These are phyloP conservation scores for Cylindrotheca fusiformis DNA, from an alignment of 108 stramenopile genomes.

Conservation along the genomic window DNA sequence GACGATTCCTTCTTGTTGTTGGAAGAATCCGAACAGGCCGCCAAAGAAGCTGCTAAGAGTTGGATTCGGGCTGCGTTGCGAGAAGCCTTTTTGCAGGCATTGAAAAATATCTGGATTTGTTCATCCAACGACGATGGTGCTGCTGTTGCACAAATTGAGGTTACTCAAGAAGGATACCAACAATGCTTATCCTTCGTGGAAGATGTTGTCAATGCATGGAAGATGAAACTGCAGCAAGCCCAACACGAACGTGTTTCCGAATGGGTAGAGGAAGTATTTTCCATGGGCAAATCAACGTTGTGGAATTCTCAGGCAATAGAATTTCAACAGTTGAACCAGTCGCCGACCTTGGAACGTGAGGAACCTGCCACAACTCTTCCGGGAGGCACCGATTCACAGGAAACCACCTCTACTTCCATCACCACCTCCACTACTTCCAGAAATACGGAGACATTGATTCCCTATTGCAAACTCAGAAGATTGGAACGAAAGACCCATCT, in stretches of 20 bases:
- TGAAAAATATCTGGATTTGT: constrained; percentile 4
- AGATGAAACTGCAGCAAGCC: constrained; percentile 1
- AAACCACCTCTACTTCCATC: background rate
- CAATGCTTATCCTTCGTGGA: constrained; percentile 18
- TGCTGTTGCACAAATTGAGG: background rate
- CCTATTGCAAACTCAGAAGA: constrained; percentile 17
- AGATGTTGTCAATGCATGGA: constrained; percentile 10
- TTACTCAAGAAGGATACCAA: background rate
- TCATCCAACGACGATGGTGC: constrained; percentile 1
- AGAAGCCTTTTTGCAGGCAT: constrained; percentile 21
- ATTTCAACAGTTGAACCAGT: too few relatives aligned
- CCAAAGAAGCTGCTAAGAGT: constrained; percentile 4
- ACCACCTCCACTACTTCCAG: too few relatives aligned
- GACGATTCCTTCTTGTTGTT: too few relatives aligned
- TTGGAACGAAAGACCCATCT: constrained; percentile 7
- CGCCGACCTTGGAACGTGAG: too few relatives aligned
- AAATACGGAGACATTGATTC: background rate
- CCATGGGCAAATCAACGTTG: constrained; percentile 8
- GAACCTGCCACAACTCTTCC: background rate
- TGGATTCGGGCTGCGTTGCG: constrained; percentile 25
- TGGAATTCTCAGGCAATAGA: too few relatives aligned
- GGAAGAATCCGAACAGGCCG: constrained; percentile 11
- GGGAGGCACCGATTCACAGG: background rate
- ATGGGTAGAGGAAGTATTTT: constrained; percentile 23
- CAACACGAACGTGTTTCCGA: constrained; percentile 4